phyloP scores from a whole-genome alignment of 305 asterid genomes.

The Solanum chacoense region DNA sequence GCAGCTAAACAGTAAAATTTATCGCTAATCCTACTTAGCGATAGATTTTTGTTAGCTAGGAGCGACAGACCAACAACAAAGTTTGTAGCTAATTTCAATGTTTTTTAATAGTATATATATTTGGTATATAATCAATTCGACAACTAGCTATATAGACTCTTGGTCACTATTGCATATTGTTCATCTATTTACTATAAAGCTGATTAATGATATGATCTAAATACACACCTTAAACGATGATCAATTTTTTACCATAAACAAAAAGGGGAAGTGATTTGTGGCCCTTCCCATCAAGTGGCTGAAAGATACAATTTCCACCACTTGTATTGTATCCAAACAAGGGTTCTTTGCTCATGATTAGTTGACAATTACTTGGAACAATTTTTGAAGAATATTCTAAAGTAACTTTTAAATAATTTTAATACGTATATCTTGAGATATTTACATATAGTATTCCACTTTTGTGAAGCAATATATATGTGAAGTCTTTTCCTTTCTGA shows the following conservation, averaged over 20 bases:
- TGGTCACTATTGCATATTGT: not conserved
- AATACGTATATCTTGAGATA: not conserved
- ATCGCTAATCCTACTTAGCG: not conserved
- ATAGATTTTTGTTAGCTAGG: not conserved
- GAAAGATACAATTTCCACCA: not conserved
- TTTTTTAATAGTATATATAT: not conserved
- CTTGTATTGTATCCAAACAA: not conserved
- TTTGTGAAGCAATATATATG: not conserved
- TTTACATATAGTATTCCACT: not conserved
- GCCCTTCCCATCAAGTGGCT: not conserved
- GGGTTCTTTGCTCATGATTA: not conserved
- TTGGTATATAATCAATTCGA: not conserved
- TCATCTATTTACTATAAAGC: not conserved
- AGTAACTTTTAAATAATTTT: not conserved
- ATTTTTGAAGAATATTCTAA: not conserved
- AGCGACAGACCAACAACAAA: not conserved
- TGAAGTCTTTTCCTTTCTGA: not conserved
- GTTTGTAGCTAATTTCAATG: not conserved
- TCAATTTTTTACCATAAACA: not conserved
- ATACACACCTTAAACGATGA: not conserved
- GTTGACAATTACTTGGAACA: not conserved
- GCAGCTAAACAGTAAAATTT: not conserved
- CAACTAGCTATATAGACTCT: not conserved
- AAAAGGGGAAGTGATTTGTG: not conserved
- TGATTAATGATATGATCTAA: not conserved